Percentiles rank a stretch among this genome's conserved stretches.
phyloP scores from a whole-genome alignment of 2,329 filamentous ascomycete species.

The Aspergillus sp. region DNA sequence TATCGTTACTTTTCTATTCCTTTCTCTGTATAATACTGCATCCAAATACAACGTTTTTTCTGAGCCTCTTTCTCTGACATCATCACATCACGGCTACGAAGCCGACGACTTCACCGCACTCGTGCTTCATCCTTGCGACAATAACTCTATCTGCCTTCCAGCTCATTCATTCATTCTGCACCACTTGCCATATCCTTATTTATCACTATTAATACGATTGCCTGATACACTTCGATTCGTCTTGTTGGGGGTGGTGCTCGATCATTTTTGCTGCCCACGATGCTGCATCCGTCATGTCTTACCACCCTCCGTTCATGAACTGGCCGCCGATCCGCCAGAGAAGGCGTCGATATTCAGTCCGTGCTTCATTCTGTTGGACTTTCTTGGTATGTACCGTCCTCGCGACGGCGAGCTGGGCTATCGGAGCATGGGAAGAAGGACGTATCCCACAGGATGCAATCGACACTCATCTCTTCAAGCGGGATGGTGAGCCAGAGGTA shows the following conservation, averaged over 20 bases:
- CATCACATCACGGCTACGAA: neutral
- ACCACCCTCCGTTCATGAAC: constrained; percentile 13
- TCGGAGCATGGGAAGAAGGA: neutral
- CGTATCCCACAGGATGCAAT: neutral
- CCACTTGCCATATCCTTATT: neutral
- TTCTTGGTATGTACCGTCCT: constrained; percentile 32
- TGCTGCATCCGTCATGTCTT: constrained; percentile 18
- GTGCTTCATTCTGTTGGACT: constrained; percentile 39
- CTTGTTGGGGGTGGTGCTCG: neutral
- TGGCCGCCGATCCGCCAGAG: constrained; percentile 13
- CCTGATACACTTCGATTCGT: no score
- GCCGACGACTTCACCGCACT: neutral
- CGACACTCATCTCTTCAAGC: constrained; percentile 8
- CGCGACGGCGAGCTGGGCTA: constrained; percentile 21
- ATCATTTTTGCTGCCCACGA: constrained; percentile 14
- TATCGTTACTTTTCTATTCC: no score
- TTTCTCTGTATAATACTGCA: no score
- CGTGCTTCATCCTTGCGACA: neutral
- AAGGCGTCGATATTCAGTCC: constrained; percentile 32
- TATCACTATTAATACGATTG: no score
- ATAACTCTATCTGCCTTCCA: neutral
- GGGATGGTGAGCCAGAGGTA: constrained; percentile 23
- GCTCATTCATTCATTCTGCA: neutral
- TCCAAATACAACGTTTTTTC: neutral
- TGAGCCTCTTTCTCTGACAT: neutral